Percentiles rank a stretch among this genome's conserved stretches.
phyloP scores from a whole-genome alignment of 2,329 filamentous ascomycete genomes.

The Claviceps pazoutovae region DNA sequence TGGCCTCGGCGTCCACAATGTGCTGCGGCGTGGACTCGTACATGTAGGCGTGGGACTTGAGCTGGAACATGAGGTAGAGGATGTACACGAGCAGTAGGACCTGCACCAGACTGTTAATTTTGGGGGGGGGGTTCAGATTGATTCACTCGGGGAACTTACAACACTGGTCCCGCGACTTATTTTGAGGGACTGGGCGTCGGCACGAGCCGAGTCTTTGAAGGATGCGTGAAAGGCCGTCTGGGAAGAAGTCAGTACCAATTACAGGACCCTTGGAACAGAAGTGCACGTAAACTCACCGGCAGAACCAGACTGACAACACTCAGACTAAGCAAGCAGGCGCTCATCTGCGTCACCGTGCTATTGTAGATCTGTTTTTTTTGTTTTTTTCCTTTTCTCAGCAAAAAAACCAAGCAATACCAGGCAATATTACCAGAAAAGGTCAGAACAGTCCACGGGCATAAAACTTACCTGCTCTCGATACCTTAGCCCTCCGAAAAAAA shows the following conservation, averaged over 20 bases:
- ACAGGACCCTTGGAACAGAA: no score
- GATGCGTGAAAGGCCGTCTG: conserved; percentile 86
- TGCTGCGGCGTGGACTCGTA: conserved; percentile 87
- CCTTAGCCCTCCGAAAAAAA: conserved; percentile 71
- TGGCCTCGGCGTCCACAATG: conserved; percentile 81
- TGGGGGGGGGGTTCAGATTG: no score
- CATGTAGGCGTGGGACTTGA: conserved; percentile 84
- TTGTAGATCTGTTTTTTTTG: conserved; percentile 57
- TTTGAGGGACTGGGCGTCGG: conserved; percentile 60
- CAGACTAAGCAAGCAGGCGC: conserved; percentile 77
- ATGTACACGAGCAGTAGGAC: conserved; percentile 69
- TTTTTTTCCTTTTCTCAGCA: background rate
- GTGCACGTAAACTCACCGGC: conserved; percentile 39
- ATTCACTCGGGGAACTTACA: conserved; percentile 32
- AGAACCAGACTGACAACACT: conserved; percentile 81
- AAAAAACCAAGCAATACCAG: background rate
- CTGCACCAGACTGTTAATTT: conserved; percentile 19
- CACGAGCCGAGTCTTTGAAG: conserved; percentile 47
- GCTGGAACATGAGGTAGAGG: conserved; percentile 76
- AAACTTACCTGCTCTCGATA: conserved; percentile 63
- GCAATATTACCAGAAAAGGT: no score
- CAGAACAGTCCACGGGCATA: no score
- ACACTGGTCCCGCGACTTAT: conserved; percentile 86
- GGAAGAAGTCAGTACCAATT: conserved; percentile 11
- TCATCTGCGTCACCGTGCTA: conserved; percentile 92